A percentile compares a stretch with the other conserved stretches of the same genome.
phyloP scores from a whole-genome alignment of 305 asterid genomes.

The Caryopteris hybrid region DNA sequence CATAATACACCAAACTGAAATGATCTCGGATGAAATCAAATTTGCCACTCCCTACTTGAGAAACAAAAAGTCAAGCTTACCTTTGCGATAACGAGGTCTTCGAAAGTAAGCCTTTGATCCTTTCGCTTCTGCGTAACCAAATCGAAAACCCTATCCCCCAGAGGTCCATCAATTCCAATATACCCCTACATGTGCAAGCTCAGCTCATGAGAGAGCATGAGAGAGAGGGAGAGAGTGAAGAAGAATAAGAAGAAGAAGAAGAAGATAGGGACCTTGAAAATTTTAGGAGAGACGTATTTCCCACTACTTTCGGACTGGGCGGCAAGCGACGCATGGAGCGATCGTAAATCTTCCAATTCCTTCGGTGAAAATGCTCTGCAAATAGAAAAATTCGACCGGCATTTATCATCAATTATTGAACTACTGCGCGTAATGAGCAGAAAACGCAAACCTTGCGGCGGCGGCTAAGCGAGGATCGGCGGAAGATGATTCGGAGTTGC shows the following conservation, averaged over 20 bases:
- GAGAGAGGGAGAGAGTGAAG: background rate
- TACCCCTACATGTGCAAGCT: conserved; percentile 43
- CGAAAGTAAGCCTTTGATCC: conserved; percentile 73
- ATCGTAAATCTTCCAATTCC: conserved; percentile 63
- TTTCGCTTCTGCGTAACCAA: conserved; percentile 69
- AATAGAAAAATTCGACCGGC: background rate
- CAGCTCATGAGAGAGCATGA: conserved; percentile 1
- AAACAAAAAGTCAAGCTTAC: conserved; percentile 29
- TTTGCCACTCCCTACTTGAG: background rate
- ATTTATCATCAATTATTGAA: background rate
- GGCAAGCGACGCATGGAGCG: conserved; percentile 67
- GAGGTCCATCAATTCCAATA: conserved; percentile 69
- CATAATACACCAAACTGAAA: background rate
- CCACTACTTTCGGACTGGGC: conserved; percentile 51
- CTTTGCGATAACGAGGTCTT: conserved; percentile 90
- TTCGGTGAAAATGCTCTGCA: conserved; percentile 66
- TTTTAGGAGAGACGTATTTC: conserved; percentile 46
- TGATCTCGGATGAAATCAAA: background rate
- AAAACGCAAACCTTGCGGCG: conserved; percentile 45
- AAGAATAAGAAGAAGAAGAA: conserved; percentile 19
- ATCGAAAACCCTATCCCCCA: conserved; percentile 75
- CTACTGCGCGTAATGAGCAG: background rate
- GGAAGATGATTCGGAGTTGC: conserved; percentile 62
- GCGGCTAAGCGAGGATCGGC: conserved; percentile 49
- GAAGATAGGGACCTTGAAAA: conserved; percentile 55